These are phyloP conservation scores for Sporothrix dimorphospora DNA, from an alignment of 2,329 filamentous ascomycete genomes.

Conservation along the genomic window DNA sequence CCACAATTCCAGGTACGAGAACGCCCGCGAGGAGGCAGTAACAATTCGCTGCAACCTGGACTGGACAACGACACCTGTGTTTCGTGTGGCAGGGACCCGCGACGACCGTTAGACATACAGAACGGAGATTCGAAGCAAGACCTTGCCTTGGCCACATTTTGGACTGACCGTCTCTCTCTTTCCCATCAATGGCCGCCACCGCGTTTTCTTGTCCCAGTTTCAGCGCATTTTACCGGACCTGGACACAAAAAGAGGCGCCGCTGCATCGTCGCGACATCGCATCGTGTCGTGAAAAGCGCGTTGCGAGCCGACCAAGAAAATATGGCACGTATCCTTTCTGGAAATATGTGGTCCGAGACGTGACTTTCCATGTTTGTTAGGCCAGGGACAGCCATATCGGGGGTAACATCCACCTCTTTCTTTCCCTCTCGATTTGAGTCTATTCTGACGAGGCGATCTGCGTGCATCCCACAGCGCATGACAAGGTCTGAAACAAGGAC, in stretches of 20 bases:
- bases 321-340: neutral
- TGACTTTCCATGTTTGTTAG: neutral
- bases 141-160: neutral
- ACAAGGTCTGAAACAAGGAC: conserved; percentile 24
- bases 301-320: neutral
- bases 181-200: neutral
- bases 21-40: neutral
- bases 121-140: neutral
- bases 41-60: neutral
- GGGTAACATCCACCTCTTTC: neutral
- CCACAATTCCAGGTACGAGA: conserved; percentile 1
- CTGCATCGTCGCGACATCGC: neutral
- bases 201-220: neutral
- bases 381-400: neutral
- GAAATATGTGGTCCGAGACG: neutral
- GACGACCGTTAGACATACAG: neutral
- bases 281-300: neutral
- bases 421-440: neutral
- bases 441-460: conserved; percentile 15
- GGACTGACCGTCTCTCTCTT: neutral
- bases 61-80: conserved; percentile 16
- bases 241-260: neutral
- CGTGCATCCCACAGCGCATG: conserved; percentile 18
- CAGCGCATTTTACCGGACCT: conserved; percentile 1
- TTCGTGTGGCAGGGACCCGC: conserved; percentile 22